phyloP scores from a whole-genome alignment of 768 basidiomycete genomes.

The Russula sp. region DNA sequence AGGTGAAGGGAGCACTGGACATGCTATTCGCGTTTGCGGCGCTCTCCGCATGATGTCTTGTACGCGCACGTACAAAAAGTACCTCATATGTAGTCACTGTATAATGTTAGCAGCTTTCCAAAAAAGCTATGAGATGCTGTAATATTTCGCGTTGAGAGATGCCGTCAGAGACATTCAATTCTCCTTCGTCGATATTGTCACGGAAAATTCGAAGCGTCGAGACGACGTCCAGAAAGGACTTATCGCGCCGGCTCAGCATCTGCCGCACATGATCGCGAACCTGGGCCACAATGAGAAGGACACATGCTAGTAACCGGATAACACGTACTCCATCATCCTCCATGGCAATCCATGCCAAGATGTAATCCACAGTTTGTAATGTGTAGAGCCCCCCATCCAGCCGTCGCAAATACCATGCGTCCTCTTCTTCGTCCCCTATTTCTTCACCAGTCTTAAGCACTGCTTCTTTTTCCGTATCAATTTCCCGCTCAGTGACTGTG shows the following conservation, averaged over 20 bases:
- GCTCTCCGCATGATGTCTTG: conserved; percentile 24
- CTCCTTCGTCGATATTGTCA: conserved; percentile 61
- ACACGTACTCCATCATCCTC: conserved; percentile 91
- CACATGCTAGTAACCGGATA: not conserved
- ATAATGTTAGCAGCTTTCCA: conserved; percentile 34
- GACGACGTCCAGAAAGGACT: conserved; percentile 63
- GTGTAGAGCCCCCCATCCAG: conserved; percentile 85
- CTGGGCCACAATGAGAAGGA: conserved; percentile 34
- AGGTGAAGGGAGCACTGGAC: conserved; percentile 78
- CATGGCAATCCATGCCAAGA: conserved; percentile 92
- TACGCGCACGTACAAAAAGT: conserved; percentile 21
- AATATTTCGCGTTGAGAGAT: conserved; percentile 62
- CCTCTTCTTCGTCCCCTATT: conserved; percentile 54
- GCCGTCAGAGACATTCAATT: conserved; percentile 30
- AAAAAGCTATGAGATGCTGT: conserved; percentile 55
- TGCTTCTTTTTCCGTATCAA: conserved; percentile 64
- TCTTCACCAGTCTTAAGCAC: conserved; percentile 50
- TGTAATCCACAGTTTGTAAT: conserved; percentile 88
- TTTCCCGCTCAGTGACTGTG: conserved; percentile 52
- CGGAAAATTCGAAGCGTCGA: conserved; percentile 62
- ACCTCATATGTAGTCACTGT: not conserved
- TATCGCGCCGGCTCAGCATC: conserved; percentile 69
- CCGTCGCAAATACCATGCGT: conserved; percentile 76
- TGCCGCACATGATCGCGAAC: conserved; percentile 66
- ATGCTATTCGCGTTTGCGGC: conserved; percentile 73